Base-by-base conservation (phyloP, 208 protist genomes). In the Lotmaria passim region DNA sequence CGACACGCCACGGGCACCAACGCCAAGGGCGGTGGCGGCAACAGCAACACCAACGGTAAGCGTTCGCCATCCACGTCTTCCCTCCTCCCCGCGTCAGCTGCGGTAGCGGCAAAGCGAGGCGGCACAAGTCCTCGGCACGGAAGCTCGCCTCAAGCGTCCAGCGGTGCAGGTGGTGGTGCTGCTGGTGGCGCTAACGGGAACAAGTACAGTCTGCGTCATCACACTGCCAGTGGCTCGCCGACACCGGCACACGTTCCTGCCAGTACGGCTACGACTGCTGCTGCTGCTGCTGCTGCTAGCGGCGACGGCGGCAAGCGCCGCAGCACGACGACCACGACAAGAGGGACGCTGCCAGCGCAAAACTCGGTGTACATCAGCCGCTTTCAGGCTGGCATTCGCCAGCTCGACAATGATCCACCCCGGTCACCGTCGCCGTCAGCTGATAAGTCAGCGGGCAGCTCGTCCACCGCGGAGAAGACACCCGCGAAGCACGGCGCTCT, bases 361-460 rank as follows among this genome's bases (percentile, higher is more conserved):
- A 64, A 64, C 7, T 65, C 70, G 1, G 62, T 46, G n/a, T 76
- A 76, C 14, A 26, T 76, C 12, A 46, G 26, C 1, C 39, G 41
- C 15, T 76, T 76, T 30, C 62, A 76, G 47, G 70, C 62, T 3
- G 70, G 70, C 26, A 76, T 76, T 41, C 47, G 55, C 0, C 41
- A 58, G 17, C 55, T 76, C 1, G 62, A 76, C 47, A 24, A 8
- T 24, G 23, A 41, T 6, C 0, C 55, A 6, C 26, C 62, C 2
- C 21, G 26, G 7, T 59, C 61, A 7, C 60, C 41, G 10, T 48
- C 55, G 19, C 46, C 34, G 12, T 70, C 53, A 14, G 1, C 31
- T 28, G 36, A 11, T 14, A 39, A 36, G 30, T 64, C 34, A 14
- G 58, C 41, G 2, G 38, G 26, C 15, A 33, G 10, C 34, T 60